These are phyloP conservation scores for Acanthamoeba rhysodes DNA, from an alignment of 208 protist species.

Conservation along the genomic window DNA sequence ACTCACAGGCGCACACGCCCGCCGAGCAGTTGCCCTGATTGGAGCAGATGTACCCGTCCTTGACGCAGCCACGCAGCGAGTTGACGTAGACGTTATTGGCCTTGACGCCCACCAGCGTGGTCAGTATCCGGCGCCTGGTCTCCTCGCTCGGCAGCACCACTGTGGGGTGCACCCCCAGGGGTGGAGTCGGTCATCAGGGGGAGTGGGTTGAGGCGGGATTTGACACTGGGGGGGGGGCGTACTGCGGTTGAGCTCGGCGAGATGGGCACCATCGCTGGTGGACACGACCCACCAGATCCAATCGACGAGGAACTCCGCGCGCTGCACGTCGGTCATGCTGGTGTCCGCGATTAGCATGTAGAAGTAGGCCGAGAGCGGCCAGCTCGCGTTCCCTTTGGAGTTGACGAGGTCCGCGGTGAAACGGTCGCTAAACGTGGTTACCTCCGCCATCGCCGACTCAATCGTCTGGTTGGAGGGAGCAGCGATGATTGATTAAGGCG, in stretches of 20 bases:
- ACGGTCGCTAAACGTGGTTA: not conserved
- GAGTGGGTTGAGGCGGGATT: no score
- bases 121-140: not conserved
- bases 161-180: not conserved
- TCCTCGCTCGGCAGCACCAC: not conserved
- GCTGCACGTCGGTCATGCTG: not conserved
- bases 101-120: not conserved
- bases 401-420: not conserved
- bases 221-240: not conserved
- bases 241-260: conserved; percentile 1
- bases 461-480: not conserved
- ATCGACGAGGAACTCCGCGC: not conserved
- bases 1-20: not conserved
- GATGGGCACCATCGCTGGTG: not conserved
- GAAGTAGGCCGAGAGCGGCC: not conserved
- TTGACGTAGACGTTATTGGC: not conserved
- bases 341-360: not conserved
- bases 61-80: not conserved
- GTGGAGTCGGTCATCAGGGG: no score
- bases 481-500: not conserved
- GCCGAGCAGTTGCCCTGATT: not conserved
- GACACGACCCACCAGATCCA: conserved; percentile 7
- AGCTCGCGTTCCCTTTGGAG: not conserved
- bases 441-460: not conserved
- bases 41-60: conserved; percentile 6